A percentile compares a stretch with the other conserved stretches of the same genome.
Evolutionary conservation across 345 rosid genomes (phyloP).

Genomic region (Punica granatum): DNA sequence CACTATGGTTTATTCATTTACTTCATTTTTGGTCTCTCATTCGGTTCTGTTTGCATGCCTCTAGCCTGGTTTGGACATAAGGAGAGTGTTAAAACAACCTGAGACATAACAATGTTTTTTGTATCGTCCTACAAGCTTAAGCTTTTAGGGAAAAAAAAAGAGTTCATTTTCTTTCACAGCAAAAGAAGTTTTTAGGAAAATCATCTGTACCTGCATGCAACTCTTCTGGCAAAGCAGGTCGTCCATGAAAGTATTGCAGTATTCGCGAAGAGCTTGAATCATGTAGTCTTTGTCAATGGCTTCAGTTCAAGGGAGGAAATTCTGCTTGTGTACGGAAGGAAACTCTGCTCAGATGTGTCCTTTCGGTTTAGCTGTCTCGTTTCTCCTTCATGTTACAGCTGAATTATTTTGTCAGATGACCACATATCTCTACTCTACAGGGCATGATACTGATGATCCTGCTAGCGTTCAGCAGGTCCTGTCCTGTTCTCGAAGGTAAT

Average conservation of each 20-base stretch:
- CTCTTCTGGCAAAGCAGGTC: not conserved
- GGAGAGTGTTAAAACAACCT: too few species aligned
- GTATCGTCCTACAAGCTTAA: not conserved
- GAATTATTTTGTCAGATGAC: not conserved
- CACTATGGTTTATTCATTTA: not conserved
- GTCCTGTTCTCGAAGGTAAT: not conserved
- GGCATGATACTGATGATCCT: not conserved
- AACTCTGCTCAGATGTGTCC: not conserved
- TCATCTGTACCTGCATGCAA: not conserved
- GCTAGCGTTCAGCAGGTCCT: not conserved
- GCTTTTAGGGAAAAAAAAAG: not conserved
- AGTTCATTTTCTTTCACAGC: not conserved
- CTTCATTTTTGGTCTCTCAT: not conserved
- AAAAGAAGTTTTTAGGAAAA: not conserved
- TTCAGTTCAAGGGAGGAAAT: too few species aligned
- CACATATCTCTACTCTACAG: not conserved
- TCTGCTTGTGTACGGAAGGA: too few species aligned
- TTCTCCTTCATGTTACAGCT: not conserved
- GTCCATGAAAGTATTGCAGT: not conserved
- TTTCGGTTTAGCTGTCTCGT: not conserved
- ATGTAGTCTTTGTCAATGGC: not conserved
- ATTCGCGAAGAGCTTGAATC: not conserved
- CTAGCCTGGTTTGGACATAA: too few species aligned
- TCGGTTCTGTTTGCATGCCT: not conserved
- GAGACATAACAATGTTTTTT: not conserved